Conservation (phyloP, 352 stramenopile genomes). For the Pythium phragmitis region DNA sequence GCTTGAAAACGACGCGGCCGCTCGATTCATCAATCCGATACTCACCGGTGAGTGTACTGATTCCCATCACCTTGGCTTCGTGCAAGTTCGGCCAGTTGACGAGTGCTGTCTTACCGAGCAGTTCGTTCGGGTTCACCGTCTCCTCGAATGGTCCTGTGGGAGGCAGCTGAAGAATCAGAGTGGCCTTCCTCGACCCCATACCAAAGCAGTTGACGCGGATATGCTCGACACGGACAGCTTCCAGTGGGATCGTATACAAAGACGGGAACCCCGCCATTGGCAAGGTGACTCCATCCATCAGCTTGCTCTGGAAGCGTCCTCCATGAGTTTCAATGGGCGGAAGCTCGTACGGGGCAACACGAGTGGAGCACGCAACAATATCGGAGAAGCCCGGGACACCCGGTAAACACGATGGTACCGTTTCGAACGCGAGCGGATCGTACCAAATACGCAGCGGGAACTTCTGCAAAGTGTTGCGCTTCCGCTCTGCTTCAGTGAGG, state of each 20-base stretch:
- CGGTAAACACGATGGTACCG: slow-evolving; percentile 62
- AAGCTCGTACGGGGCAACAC: slow-evolving; percentile 52
- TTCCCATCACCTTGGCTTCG: slow-evolving; percentile 89
- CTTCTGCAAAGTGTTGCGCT: slow-evolving; percentile 85
- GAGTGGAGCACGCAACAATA: slow-evolving; percentile 63
- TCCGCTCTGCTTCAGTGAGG: slow-evolving; percentile 89
- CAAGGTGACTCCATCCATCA: slow-evolving; percentile 73
- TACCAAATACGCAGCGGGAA: slow-evolving; percentile 83
- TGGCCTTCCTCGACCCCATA: slow-evolving; percentile 78
- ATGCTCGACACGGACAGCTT: slow-evolving; percentile 55
- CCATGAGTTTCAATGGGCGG: slow-evolving; percentile 42
- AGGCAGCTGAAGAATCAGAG: slow-evolving; percentile 65
- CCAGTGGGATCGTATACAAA: slow-evolving; percentile 59
- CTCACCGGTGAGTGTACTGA: slow-evolving; percentile 65
- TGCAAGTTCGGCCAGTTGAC: slow-evolving; percentile 99
- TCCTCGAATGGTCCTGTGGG: slow-evolving; percentile 29
- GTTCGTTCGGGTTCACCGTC: slow-evolving; percentile 27
- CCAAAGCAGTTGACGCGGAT: slow-evolving; percentile 95
- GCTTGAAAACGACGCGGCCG: slow-evolving; percentile 36
- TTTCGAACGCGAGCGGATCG: slow-evolving; percentile 74
- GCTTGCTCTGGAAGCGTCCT: slow-evolving; percentile 68
- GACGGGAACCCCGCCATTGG: slow-evolving; percentile 79
- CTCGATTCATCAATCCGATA: slow-evolving; percentile 44
- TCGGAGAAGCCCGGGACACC: slow-evolving; percentile 64
- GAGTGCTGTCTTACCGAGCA: slow-evolving; percentile 81